Evolutionary conservation across 23 red algal species (phyloP), one percentile per base, ranked within the genome.

Genomic region (Gracilaria gracilis): DNA sequence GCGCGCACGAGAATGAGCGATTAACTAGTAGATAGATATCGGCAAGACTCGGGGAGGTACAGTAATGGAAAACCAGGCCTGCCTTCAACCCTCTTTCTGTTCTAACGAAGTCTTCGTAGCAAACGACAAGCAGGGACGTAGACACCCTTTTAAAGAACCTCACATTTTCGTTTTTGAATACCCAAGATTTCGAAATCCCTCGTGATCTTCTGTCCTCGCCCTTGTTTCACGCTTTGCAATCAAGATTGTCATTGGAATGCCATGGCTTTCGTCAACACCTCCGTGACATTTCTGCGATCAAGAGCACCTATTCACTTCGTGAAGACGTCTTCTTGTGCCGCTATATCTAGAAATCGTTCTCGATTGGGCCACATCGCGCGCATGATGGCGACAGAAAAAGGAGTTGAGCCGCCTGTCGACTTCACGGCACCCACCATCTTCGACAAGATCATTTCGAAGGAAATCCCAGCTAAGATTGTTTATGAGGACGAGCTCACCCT

Each of bases 391-490:
- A 48, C 74, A 16, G 76, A 90, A 50, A 39, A 81, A 32, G 87
- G 87, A 17, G 71, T 39, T 40, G 57, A 80, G 36, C 58, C 61
- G 0, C 87, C 87, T 4, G 87, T 72, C 1, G 87, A 90, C 40
- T 51, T 90, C 59, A 36, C 87, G n/a, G 21, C 48, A 31, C 87
- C 74, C 4, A 90, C 87, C 5, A 42, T 92, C 54, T 92, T 98
- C 64, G 82, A 84, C 31, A 98, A 98, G 70, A 98, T 98, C 83
- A 87, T 91, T 39, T 35, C 91, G 31, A 94, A 95, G 67, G 96
- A 98, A 79, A 98, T 98, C 62, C 96, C 96, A 7, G 96, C 96
- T 0, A 80, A 98, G 24, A 95, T 98, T 44, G 85, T 98, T 9
- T 94, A 95, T 65, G 96, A 98, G 69, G 96, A 98, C 80, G 96